phyloP scores from a whole-genome alignment of 2,329 filamentous ascomycete genomes.

The Karstenula rhodostoma region DNA sequence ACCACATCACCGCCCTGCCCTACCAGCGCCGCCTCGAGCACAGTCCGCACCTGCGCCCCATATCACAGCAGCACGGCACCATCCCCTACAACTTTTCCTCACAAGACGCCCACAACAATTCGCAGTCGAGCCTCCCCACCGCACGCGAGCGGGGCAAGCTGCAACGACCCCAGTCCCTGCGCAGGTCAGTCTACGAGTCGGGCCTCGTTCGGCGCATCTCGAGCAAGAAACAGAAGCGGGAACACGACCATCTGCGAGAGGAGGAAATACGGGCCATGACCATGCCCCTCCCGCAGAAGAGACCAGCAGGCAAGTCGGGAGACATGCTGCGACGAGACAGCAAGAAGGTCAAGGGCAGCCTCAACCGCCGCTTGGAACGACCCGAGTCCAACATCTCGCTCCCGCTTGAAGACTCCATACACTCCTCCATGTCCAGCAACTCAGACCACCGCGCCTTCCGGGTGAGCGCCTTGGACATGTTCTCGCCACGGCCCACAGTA shows the following conservation, averaged over 20 bases:
- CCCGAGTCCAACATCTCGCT: constrained; percentile 78
- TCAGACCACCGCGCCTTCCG: constrained; percentile 81
- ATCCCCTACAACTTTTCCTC: constrained; percentile 57
- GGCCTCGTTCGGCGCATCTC: constrained; percentile 72
- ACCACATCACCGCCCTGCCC: constrained; percentile 59
- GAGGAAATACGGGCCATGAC: constrained; percentile 90
- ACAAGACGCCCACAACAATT: constrained; percentile 23
- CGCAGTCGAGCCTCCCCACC: constrained; percentile 46
- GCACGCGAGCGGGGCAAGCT: constrained; percentile 54
- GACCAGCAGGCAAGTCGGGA: constrained; percentile 67
- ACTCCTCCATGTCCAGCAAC: constrained; percentile 77
- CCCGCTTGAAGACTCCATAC: constrained; percentile 75
- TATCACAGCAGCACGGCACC: constrained; percentile 50
- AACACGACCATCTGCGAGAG: constrained; percentile 78
- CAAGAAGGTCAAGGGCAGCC: constrained; percentile 68
- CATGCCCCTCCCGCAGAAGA: constrained; percentile 69
- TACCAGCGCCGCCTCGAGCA: constrained; percentile 49
- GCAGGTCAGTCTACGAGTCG: constrained; percentile 66
- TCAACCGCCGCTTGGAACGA: constrained; percentile 65
- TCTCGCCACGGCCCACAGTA: constrained; percentile 85
- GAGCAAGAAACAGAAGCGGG: constrained; percentile 71
- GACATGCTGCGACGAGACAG: constrained; percentile 70
- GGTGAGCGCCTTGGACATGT: constrained; percentile 79
- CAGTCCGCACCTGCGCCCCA: constrained; percentile 58
- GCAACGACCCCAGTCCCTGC: constrained; percentile 58